Conservation (phyloP, 441 rosid genomes). For the Geranium incanum region DNA sequence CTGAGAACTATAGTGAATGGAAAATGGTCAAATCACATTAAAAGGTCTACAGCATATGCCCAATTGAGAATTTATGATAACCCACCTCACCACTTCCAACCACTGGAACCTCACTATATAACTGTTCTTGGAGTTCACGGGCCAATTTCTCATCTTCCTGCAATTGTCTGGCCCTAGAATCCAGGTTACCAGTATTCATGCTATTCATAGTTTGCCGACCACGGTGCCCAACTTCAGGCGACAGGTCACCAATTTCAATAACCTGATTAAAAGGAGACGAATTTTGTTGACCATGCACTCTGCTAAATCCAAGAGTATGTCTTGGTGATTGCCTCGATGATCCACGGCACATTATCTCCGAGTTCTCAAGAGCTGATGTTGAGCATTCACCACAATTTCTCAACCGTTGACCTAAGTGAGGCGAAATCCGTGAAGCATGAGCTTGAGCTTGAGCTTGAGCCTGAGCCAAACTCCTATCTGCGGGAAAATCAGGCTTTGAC, state of each 20-base stretch:
- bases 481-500: constrained; percentile 11
- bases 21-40: constrained; percentile 1
- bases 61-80: constrained; percentile 16
- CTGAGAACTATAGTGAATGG: constrained; percentile 15
- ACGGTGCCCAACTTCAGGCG: constrained; percentile 32
- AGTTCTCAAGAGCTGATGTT: constrained; percentile 30
- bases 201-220: constrained; percentile 23
- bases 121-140: constrained; percentile 78
- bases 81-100: constrained; percentile 42
- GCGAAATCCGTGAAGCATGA: constrained; percentile 22
- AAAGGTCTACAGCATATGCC: background rate
- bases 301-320: background rate
- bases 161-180: constrained; percentile 58
- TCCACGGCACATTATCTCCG: constrained; percentile 41
- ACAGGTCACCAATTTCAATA: constrained; percentile 39
- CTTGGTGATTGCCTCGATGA: constrained; percentile 47
- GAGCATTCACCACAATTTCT: constrained; percentile 35
- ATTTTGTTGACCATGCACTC: constrained; percentile 43
- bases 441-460: background rate
- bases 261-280: constrained; percentile 21
- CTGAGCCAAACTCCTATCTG: constrained; percentile 17
- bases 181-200: constrained; percentile 33
- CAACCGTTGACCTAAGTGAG: constrained; percentile 25
- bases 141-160: constrained; percentile 89
- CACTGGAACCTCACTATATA: constrained; percentile 45